Percentiles rank a stretch among this genome's conserved stretches.
Conservation (phyloP, 495 filamentous ascomycete genomes). For the Achaetomiella virescens region DNA sequence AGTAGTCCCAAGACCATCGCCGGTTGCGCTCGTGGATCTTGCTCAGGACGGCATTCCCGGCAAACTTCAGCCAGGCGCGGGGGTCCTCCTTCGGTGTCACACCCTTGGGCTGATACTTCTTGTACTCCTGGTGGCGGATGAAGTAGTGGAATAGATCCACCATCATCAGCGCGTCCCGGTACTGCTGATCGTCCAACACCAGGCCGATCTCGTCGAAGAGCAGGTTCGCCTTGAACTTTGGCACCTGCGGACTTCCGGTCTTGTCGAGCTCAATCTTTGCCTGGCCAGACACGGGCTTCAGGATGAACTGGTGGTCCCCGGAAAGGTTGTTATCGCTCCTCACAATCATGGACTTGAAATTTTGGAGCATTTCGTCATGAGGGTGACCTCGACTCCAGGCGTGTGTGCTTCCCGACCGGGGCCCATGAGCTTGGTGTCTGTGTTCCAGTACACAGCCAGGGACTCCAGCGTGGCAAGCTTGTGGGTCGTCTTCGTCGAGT, state of each 20-base stretch:
- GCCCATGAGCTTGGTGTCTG: constrained; percentile 76
- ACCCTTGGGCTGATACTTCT: constrained; percentile 81
- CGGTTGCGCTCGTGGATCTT: constrained; percentile 92
- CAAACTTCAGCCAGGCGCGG: constrained; percentile 84
- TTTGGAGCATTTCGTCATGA: constrained; percentile 68
- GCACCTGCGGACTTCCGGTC: constrained; percentile 68
- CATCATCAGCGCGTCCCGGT: constrained; percentile 94
- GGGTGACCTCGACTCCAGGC: constrained; percentile 40
- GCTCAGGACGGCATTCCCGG: constrained; percentile 75
- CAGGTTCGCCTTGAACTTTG: constrained; percentile 83
- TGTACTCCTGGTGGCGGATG: constrained; percentile 95
- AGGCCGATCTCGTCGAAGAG: constrained; percentile 95
- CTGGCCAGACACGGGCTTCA: constrained; percentile 89
- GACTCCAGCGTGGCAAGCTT: constrained; percentile 85
- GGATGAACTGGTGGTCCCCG: constrained; percentile 76
- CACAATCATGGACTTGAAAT: constrained; percentile 70
- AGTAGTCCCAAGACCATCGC: constrained; percentile 90
- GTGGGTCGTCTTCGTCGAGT: constrained; percentile 72
- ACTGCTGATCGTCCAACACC: constrained; percentile 91
- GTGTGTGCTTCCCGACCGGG: constrained; percentile 66
- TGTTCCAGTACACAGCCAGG: constrained; percentile 95
- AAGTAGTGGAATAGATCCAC: constrained; percentile 98
- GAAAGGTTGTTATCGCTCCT: constrained; percentile 48
- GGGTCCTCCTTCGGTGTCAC: constrained; percentile 83
- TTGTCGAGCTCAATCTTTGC: constrained; percentile 92